A percentile compares a stretch with the other conserved stretches of the same genome.
phyloP scores from a whole-genome alignment of 176 grass and related monocot species.

The Hordeum marinum region DNA sequence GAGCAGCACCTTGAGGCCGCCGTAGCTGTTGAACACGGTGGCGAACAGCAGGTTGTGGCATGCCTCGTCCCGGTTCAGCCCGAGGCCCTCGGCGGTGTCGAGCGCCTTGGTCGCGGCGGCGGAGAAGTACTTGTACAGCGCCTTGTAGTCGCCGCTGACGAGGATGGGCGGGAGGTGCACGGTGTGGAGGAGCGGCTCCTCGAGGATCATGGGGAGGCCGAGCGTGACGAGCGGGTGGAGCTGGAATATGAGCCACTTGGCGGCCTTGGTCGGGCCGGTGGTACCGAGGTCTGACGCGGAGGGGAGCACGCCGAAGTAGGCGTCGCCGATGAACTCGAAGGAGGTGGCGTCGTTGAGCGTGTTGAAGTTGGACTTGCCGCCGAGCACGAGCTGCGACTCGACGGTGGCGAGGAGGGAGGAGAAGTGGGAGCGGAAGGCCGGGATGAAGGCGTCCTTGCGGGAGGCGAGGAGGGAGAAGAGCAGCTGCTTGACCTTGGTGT shows the following conservation, averaged over 20 bases:
- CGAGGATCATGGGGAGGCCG: conserved; percentile 48
- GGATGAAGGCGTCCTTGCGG: conserved; percentile 51
- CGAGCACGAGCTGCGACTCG: conserved; percentile 31
- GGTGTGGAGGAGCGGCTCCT: conserved; percentile 63
- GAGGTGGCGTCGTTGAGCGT: conserved; percentile 53
- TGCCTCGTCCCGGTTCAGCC: conserved; percentile 52
- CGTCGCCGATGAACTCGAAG: conserved; percentile 67
- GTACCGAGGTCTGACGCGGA: conserved; percentile 17
- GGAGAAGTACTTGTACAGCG: conserved; percentile 50
- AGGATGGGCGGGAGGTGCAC: conserved; percentile 45
- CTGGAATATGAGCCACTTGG: conserved; percentile 63
- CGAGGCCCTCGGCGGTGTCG: conserved; percentile 42
- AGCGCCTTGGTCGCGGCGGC: conserved; percentile 9
- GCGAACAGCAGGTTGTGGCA: conserved; percentile 74
- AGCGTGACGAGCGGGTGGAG: conserved; percentile 48
- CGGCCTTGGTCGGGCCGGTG: conserved; percentile 25
- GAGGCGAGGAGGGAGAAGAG: conserved; percentile 55
- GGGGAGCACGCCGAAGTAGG: conserved; percentile 59
- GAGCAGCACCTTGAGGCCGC: conserved; percentile 56
- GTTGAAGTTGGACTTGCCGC: conserved; percentile 52
- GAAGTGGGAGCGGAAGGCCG: conserved; percentile 54
- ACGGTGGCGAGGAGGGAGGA: conserved; percentile 41
- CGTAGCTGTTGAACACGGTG: conserved; percentile 67
- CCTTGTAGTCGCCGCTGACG: conserved; percentile 44
- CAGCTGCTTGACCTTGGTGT: conserved; percentile 62